Evolutionary conservation across 352 stramenopile species (phyloP).

Genomic region (Thraustochytrium striatum): DNA sequence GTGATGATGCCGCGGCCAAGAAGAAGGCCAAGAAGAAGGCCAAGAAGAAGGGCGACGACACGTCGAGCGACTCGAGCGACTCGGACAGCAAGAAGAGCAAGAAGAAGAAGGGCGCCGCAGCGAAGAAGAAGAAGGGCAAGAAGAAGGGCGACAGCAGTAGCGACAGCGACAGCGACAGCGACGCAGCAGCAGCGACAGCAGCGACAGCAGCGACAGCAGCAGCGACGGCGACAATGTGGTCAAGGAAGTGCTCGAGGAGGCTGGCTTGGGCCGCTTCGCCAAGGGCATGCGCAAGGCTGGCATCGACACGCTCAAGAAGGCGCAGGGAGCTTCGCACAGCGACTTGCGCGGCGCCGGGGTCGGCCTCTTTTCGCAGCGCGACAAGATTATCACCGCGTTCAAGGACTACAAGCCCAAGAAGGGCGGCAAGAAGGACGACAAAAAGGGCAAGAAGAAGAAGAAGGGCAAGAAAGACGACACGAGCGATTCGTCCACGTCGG

Average conservation of each 20-base stretch:
- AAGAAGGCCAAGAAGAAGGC: too few species aligned
- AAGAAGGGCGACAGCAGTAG: background rate
- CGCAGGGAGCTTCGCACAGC: background rate
- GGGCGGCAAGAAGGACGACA: background rate
- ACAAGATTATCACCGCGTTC: conserved; percentile 43
- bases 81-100: background rate
- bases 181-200: background rate
- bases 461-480: background rate
- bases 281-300: background rate
- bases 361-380: background rate
- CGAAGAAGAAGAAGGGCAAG: background rate
- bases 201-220: background rate
- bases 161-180: background rate
- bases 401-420: conserved; percentile 14
- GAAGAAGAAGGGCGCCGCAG: background rate
- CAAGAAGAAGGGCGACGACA: too few species aligned
- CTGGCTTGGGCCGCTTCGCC: background rate
- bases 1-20: too few species aligned
- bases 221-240: background rate
- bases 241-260: conserved; percentile 10
- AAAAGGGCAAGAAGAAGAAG: background rate
- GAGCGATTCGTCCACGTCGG: background rate
- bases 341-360: conserved; percentile 4
- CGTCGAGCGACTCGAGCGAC: background rate
- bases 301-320: background rate